Evolutionary conservation across 306 rosid genomes (phyloP).

Genomic region (Trifolium subterraneum): DNA sequence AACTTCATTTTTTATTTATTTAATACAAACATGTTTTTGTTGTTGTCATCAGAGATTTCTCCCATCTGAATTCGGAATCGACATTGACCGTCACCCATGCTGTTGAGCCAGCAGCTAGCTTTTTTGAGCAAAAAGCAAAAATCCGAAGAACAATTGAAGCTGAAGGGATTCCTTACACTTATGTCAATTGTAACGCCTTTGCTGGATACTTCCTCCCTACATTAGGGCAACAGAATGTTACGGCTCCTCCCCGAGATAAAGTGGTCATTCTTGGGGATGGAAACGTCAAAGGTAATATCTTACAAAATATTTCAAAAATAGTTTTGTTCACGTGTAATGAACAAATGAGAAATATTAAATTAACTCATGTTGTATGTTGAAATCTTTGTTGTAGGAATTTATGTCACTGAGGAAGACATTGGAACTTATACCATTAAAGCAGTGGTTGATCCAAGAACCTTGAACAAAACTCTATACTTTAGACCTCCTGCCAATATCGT

Average conservation of each 20-base stretch:
- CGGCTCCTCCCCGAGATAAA: constrained; percentile 48
- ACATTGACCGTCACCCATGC: constrained; percentile 43
- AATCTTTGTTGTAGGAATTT: constrained; percentile 24
- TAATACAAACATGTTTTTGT: not conserved
- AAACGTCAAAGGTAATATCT: constrained; percentile 45
- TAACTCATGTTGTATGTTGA: not conserved
- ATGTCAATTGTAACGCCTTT: constrained; percentile 29
- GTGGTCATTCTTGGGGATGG: constrained; percentile 58
- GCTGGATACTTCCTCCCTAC: constrained; percentile 41
- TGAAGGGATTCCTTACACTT: constrained; percentile 48
- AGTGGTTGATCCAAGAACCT: constrained; percentile 56
- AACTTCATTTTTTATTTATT: too few relatives aligned
- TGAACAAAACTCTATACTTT: constrained; percentile 45
- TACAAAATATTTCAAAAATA: not conserved
- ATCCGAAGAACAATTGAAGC: constrained; percentile 43
- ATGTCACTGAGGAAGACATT: constrained; percentile 44
- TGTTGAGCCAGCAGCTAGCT: constrained; percentile 29
- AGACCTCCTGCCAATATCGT: constrained; percentile 45
- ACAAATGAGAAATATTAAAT: not conserved
- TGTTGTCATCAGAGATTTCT: constrained; percentile 39
- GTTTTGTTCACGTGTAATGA: not conserved
- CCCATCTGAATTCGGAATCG: constrained; percentile 55
- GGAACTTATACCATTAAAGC: constrained; percentile 50
- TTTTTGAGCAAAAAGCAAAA: not conserved
- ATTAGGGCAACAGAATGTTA: constrained; percentile 41